These are phyloP conservation scores for Thraustochytrium striatum DNA, from an alignment of 352 stramenopile genomes.

Conservation along the genomic window DNA sequence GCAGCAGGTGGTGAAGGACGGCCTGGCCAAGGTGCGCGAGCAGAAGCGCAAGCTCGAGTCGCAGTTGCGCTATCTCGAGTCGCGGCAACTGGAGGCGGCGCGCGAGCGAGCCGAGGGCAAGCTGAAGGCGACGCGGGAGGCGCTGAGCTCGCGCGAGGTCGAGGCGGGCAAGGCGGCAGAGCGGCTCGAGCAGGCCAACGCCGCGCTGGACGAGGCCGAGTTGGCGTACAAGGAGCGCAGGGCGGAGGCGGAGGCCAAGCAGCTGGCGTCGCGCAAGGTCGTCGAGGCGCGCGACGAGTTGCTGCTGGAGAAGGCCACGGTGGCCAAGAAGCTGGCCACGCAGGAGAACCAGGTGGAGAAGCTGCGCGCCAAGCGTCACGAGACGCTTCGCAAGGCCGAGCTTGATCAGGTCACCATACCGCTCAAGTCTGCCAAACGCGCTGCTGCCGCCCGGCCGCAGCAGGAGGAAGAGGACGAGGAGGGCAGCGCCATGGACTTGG, in stretches of 20 bases:
- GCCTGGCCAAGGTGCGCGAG: conserved; percentile 72
- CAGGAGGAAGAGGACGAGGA: conserved; percentile 39
- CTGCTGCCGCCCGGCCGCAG: conserved; percentile 39
- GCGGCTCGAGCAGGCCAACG: conserved; percentile 65
- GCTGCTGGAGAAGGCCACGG: conserved; percentile 59
- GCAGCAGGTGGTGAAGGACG: conserved; percentile 48
- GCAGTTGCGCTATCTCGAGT: conserved; percentile 27
- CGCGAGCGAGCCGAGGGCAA: conserved; percentile 59
- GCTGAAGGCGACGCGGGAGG: conserved; percentile 60
- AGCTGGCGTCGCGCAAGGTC: conserved; percentile 12
- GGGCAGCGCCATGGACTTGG: conserved; percentile 60
- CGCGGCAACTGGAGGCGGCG: background rate
- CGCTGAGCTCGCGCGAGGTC: conserved; percentile 6
- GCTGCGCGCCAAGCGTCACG: conserved; percentile 84
- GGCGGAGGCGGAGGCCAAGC: conserved; percentile 59
- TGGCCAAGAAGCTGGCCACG: conserved; percentile 69
- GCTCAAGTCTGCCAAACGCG: conserved; percentile 55
- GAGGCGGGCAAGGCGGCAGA: conserved; percentile 59
- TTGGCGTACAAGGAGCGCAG: conserved; percentile 53
- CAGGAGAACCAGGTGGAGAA: conserved; percentile 71
- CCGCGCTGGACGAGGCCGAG: conserved; percentile 52
- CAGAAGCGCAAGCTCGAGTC: conserved; percentile 58
- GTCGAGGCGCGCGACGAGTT: conserved; percentile 44
- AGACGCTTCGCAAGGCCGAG: conserved; percentile 87
- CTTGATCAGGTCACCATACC: conserved; percentile 90